These are phyloP conservation scores for Alternaria metachromatica DNA, from an alignment of 2,329 filamentous ascomycete species.

Conservation along the genomic window DNA sequence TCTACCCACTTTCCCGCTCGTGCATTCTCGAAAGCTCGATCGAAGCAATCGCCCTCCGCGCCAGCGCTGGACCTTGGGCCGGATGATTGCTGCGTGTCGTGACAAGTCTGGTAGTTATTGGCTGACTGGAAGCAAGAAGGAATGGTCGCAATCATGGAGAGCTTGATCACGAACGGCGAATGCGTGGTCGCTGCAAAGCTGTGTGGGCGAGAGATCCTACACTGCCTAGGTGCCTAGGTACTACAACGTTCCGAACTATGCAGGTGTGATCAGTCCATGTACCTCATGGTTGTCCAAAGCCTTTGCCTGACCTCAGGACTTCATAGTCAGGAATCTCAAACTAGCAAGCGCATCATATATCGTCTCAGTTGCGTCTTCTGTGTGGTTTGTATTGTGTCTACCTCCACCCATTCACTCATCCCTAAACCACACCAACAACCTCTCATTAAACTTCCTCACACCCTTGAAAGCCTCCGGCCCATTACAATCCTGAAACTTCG, in stretches of 20 bases:
- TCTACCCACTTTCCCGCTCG: not conserved
- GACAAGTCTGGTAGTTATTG: not conserved
- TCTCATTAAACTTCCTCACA: constrained; percentile 10
- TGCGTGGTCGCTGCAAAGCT: not conserved
- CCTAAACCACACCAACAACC: constrained; percentile 15
- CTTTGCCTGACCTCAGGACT: no score
- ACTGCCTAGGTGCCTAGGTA: no score
- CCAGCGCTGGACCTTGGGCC: not conserved
- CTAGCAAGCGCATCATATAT: no score
- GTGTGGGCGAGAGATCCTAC: no score
- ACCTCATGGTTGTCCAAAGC: no score
- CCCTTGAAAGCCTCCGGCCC: constrained; percentile 15
- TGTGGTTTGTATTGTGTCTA: not conserved
- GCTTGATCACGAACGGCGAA: not conserved
- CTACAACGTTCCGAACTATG: no score
- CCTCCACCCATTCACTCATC: not conserved
- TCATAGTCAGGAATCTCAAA: no score
- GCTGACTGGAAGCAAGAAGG: not conserved
- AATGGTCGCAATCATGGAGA: not conserved
- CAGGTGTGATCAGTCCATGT: no score
- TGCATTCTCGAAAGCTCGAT: not conserved
- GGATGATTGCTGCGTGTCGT: not conserved
- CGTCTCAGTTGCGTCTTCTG: not conserved
- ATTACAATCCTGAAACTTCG: constrained; percentile 12
- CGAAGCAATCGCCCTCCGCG: not conserved